Base-by-base conservation (phyloP, 2,329 filamentous ascomycete species). In the Fusarium vanettenii region DNA sequence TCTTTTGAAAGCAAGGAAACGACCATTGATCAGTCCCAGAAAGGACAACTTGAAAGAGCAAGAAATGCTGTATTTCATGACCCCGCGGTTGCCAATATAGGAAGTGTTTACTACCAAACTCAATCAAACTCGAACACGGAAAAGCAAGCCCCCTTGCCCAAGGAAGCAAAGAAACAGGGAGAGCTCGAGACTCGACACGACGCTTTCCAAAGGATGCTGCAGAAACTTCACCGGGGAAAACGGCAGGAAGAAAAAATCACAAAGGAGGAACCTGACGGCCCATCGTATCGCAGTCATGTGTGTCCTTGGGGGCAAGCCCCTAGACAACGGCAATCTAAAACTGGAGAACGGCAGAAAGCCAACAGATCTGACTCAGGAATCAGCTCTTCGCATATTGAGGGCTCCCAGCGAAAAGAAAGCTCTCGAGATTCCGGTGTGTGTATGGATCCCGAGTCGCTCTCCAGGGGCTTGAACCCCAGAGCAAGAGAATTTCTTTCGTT, bases 401-500 rank as follows among this genome's bases (percentile, higher is more conserved):
- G 11, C 5, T 55, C 39, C 10, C 59, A 48, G 11, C 48, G 59
- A 3, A 70, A 72, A 31, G 72, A 73, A 2, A 66, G 41, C 16
- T 75, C 76, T 22, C 65, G 55, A 4, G 76, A 78, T 69, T 78
- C 76, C 3, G 71, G 70, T 9, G 50, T 75, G 35, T 74, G n/a
- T 22, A 43, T 74, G 9, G 67, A 70, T 29, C 22, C 57, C 4
- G 25, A 67, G 8, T 13, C 57, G 25, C 69, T 71, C 31, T 62
- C 67, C 22, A 74, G 71, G 25, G 74, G 70, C 1, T 72, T 82
- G 70, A 83, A 83, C 52, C 81, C 81, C 6, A 79, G 74, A 67
- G 81, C 81, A 43, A 79, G 81, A 64, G 81, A 83, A 50, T 82
- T 83, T 59, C 70, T 82, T 10, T 82, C 81, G 1, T 76, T 82